phyloP scores from a whole-genome alignment of 2,329 filamentous ascomycete genomes.

The Diaporthe eres region DNA sequence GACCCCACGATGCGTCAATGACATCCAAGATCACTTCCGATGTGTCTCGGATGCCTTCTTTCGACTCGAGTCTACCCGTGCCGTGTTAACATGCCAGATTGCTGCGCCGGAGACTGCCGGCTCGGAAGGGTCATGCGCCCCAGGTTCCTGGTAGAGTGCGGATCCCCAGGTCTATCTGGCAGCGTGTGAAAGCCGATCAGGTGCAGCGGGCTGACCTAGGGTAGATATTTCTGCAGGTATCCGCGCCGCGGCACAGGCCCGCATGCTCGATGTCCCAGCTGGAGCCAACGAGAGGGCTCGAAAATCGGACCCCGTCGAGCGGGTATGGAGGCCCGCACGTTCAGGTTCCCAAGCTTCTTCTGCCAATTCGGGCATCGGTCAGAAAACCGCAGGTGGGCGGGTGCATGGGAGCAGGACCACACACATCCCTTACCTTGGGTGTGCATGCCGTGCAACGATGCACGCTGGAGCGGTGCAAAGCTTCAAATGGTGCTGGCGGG shows the following conservation, averaged over 20 bases:
- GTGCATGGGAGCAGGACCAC: constrained; percentile 8
- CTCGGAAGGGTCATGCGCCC: not conserved
- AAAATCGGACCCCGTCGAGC: not conserved
- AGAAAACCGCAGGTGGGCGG: constrained; percentile 11
- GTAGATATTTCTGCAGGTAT: constrained; percentile 11
- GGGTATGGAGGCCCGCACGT: not conserved
- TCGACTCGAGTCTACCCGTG: not conserved
- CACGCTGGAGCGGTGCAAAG: not conserved
- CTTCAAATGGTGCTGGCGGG: not conserved
- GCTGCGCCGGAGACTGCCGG: not conserved
- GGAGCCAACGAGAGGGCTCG: not conserved
- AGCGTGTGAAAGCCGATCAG: not conserved
- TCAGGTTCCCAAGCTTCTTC: not conserved
- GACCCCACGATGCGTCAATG: not conserved
- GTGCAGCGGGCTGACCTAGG: not conserved
- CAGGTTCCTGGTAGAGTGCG: not conserved
- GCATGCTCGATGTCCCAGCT: not conserved
- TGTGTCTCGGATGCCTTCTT: constrained; percentile 26
- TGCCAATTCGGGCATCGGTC: constrained; percentile 18
- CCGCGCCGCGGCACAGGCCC: constrained; percentile 18
- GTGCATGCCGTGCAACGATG: not conserved
- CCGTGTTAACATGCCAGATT: not conserved
- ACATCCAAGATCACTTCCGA: not conserved
- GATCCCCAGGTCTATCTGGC: constrained; percentile 13
- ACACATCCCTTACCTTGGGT: not conserved